Evolutionary conservation across 2,329 filamentous ascomycete genomes (phyloP).

Genomic region (Pseudogymnoascus sp.): DNA sequence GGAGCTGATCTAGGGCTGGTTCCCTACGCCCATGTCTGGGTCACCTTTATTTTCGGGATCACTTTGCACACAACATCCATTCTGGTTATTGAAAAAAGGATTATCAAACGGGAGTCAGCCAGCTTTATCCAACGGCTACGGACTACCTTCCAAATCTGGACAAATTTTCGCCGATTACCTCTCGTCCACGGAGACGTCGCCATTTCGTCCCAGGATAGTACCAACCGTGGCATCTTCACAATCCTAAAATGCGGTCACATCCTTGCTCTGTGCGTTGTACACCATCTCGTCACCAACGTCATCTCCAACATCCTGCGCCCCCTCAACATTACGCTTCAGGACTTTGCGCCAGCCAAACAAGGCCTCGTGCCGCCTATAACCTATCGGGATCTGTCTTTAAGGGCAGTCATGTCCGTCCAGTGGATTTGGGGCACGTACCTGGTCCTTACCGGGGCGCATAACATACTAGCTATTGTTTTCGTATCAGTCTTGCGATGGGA

Average conservation of each 20-base stretch:
- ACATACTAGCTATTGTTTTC: constrained; percentile 9
- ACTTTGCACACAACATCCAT: background rate
- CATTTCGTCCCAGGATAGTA: background rate
- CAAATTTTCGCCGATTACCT: background rate
- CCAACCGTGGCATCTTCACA: background rate
- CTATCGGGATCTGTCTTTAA: background rate
- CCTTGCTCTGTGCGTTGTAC: background rate
- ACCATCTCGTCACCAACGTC: background rate
- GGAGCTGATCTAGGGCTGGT: background rate
- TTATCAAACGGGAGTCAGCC: background rate
- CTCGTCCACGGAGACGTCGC: background rate
- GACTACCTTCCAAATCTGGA: background rate
- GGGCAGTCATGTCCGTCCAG: background rate
- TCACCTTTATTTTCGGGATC: background rate
- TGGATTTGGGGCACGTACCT: background rate
- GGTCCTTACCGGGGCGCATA: background rate
- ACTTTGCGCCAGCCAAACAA: background rate
- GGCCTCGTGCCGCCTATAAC: background rate
- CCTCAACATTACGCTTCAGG: background rate
- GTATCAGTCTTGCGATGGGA: constrained; percentile 8
- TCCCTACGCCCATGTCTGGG: background rate
- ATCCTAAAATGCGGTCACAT: background rate
- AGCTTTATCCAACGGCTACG: background rate
- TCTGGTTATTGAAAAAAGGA: background rate
- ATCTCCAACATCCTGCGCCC: background rate